These are phyloP conservation scores for Aureobasidium sp. DNA, from an alignment of 2,329 filamentous ascomycete genomes.

Conservation along the genomic window DNA sequence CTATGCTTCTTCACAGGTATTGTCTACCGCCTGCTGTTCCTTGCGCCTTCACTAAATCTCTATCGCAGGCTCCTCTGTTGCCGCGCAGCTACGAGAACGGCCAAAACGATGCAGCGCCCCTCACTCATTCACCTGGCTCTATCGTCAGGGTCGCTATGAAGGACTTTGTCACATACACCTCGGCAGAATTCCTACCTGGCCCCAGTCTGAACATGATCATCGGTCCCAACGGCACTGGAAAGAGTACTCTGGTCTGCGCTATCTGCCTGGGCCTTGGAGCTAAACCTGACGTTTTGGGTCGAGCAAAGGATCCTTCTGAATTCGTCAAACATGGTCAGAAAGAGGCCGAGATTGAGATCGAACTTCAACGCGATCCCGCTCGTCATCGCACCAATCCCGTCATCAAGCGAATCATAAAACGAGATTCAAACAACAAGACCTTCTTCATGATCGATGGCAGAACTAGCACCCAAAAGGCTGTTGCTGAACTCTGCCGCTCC, in stretches of 20 bases:
- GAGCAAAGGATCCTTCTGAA: constrained; percentile 74
- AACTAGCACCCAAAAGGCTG: constrained; percentile 49
- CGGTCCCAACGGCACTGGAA: constrained; percentile 96
- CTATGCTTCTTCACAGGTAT: background rate
- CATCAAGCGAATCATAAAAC: constrained; percentile 66
- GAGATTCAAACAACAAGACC: constrained; percentile 57
- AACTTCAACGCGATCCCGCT: constrained; percentile 58
- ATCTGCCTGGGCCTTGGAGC: constrained; percentile 90
- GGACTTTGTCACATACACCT: constrained; percentile 93
- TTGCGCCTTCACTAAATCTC: background rate
- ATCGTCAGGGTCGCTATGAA: constrained; percentile 78
- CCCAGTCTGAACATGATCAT: constrained; percentile 98
- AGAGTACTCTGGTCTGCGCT: constrained; percentile 93
- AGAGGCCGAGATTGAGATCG: constrained; percentile 79
- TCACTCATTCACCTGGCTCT: constrained; percentile 58
- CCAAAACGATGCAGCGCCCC: constrained; percentile 12
- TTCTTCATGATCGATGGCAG: constrained; percentile 70
- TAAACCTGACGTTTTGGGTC: constrained; percentile 70
- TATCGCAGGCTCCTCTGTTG: constrained; percentile 19
- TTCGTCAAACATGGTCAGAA: constrained; percentile 86
- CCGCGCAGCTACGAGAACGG: constrained; percentile 25
- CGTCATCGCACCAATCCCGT: constrained; percentile 57
- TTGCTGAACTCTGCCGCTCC: constrained; percentile 58
- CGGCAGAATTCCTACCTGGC: constrained; percentile 82
- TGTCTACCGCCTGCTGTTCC: background rate